These are phyloP conservation scores for baker's yeast (Saccharomyces cerevisiae) DNA, from an alignment of 805 yeast species.

Conservation along the genomic window DNA sequence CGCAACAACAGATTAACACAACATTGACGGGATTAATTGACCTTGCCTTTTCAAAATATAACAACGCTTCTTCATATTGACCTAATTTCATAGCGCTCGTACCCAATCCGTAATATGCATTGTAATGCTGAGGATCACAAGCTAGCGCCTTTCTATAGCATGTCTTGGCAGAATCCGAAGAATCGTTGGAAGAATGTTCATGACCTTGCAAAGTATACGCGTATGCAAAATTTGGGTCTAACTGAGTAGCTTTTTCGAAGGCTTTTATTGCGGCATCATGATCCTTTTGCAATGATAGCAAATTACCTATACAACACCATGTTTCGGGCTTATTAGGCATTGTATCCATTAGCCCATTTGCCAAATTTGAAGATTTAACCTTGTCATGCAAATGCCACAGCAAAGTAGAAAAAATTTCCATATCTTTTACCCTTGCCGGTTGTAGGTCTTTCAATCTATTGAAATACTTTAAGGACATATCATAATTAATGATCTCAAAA, in stretches of 20 bases:
- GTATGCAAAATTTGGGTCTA: slow-evolving; percentile 67
- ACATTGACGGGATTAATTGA: slow-evolving; percentile 85
- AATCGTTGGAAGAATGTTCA: slow-evolving; percentile 80
- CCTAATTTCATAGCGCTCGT: slow-evolving; percentile 87
- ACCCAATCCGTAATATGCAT: slow-evolving; percentile 93
- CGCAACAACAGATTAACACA: slow-evolving; percentile 84
- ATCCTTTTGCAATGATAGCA: slow-evolving; percentile 74
- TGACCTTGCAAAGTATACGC: slow-evolving; percentile 93
- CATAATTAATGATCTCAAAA: slow-evolving; percentile 81
- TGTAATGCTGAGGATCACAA: slow-evolving; percentile 76
- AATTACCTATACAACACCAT: slow-evolving; percentile 88
- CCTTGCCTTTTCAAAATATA: slow-evolving; percentile 79
- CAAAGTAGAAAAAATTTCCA: slow-evolving; percentile 85
- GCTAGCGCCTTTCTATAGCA: slow-evolving; percentile 73
- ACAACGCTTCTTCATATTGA: slow-evolving; percentile 72
- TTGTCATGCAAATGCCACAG: slow-evolving; percentile 89
- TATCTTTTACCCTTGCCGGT: slow-evolving; percentile 72
- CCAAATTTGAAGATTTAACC: slow-evolving; percentile 66
- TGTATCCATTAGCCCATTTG: slow-evolving; percentile 68
- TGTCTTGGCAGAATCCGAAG: slow-evolving; percentile 79
- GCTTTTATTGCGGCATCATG: slow-evolving; percentile 86
- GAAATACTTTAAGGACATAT: slow-evolving; percentile 61
- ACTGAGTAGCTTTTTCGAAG: slow-evolving; percentile 66
- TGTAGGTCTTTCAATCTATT: slow-evolving; percentile 55
- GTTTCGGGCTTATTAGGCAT: slow-evolving; percentile 66